Evolutionary conservation across 2,329 filamentous ascomycete species (phyloP).

Genomic region (Diaporthe amygdali): DNA sequence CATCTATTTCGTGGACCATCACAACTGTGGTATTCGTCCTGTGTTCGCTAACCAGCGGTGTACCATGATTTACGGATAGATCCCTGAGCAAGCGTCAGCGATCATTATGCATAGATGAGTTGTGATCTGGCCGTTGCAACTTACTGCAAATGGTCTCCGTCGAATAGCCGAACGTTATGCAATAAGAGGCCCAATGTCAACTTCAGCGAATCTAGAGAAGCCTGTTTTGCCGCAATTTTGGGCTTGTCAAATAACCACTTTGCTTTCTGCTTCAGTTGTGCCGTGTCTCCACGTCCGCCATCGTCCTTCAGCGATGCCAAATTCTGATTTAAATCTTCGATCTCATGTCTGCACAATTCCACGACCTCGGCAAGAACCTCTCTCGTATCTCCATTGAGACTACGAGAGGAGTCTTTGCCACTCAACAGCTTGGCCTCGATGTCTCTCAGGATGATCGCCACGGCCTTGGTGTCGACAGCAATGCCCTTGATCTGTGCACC

Average conservation of each 20-base stretch:
- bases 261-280: background rate
- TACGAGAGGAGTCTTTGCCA: background rate
- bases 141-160: background rate
- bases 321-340: background rate
- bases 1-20: background rate
- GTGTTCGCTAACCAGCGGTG: background rate
- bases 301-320: background rate
- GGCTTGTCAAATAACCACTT: background rate
- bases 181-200: background rate
- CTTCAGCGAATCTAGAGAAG: background rate
- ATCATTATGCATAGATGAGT: background rate
- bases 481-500: background rate
- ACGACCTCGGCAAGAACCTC: background rate
- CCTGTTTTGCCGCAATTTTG: background rate
- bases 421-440: background rate
- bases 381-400: background rate
- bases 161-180: background rate
- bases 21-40: background rate
- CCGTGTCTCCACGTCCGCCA: background rate
- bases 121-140: rapidly evolving
- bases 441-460: background rate
- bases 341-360: background rate
- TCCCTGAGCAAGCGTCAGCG: background rate
- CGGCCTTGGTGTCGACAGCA: background rate
- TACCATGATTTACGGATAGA: background rate